phyloP scores from a whole-genome alignment of 306 rosid genomes.

The Coriaria nepalensis region DNA sequence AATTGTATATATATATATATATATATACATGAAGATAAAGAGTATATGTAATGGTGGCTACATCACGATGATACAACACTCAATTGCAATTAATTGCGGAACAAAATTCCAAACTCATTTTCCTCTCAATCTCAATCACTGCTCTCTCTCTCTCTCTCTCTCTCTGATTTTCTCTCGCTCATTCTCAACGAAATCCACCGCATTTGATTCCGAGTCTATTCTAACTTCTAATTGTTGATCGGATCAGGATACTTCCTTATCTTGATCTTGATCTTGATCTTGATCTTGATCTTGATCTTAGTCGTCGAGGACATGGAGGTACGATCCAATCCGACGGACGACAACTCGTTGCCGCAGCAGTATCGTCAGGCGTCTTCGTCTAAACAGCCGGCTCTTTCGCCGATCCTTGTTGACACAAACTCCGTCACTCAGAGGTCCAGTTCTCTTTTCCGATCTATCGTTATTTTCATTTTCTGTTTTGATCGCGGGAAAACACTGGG shows the following conservation, averaged over 20 bases:
- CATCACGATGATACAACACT: too few relatives aligned
- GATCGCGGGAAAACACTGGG: conserved; percentile 6
- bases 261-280: too few relatives aligned
- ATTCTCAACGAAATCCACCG: too few relatives aligned
- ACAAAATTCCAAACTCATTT: conserved; percentile 38
- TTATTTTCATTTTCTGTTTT: conserved; percentile 12
- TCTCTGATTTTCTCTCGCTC: conserved; percentile 7
- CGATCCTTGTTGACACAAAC: conserved; percentile 47
- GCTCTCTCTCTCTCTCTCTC: conserved; percentile 1
- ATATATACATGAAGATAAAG: too few relatives aligned
- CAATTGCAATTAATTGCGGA: too few relatives aligned
- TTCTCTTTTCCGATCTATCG: not conserved
- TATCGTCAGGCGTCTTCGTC: conserved; percentile 22
- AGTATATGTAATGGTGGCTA: too few relatives aligned
- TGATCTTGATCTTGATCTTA: conserved; percentile 17
- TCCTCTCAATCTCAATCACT: not conserved
- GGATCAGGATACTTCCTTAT: too few relatives aligned
- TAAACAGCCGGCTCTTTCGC: conserved; percentile 36
- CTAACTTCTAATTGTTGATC: too few relatives aligned
- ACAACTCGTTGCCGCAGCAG: conserved; percentile 44
- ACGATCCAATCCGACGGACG: conserved; percentile 44
- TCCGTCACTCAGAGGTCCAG: conserved; percentile 67
- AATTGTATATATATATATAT: too few relatives aligned
- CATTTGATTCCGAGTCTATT: not conserved
- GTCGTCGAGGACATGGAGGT: conserved; percentile 52